Evolutionary conservation across 176 grass and related monocot species (phyloP).

Genomic region (maize (Zea mays)): DNA sequence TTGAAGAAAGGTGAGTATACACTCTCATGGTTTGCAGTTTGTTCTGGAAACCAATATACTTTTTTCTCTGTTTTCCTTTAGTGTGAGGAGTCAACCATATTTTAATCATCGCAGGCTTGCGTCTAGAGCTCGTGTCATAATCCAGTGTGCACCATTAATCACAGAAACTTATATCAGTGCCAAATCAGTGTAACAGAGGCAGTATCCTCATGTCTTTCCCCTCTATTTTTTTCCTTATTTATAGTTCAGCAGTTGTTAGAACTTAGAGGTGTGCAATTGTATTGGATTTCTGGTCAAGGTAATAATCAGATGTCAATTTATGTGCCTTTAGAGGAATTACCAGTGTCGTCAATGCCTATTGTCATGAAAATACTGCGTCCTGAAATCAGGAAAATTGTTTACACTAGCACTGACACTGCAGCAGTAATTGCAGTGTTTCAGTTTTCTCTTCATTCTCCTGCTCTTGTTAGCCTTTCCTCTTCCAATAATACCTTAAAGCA

Average conservation of each 20-base stretch:
- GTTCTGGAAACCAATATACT: neutral
- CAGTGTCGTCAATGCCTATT: neutral
- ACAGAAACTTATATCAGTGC: constrained; percentile 38
- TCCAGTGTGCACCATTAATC: constrained; percentile 50
- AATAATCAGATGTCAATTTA: constrained; percentile 12
- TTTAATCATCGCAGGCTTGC: constrained; percentile 57
- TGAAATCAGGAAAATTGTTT: neutral
- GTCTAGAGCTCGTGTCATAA: constrained; percentile 81
- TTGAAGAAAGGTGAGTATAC: constrained; percentile 65
- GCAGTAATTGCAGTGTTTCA: neutral
- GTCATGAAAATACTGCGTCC: neutral
- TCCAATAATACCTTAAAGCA: too few relatives aligned
- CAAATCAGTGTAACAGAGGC: constrained; percentile 36
- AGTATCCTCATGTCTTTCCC: neutral
- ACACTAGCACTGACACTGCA: neutral
- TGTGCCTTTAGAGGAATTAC: neutral
- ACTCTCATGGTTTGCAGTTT: neutral
- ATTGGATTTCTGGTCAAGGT: neutral
- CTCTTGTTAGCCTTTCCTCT: neutral
- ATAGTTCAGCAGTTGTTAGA: neutral
- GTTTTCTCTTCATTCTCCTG: neutral
- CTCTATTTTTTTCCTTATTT: neutral
- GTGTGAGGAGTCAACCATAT: constrained; percentile 17
- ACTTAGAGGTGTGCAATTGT: neutral
- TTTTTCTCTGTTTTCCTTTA: neutral